Evolutionary conservation across 345 rosid genomes (phyloP).

Genomic region (rapeseed (Brassica napus)): DNA sequence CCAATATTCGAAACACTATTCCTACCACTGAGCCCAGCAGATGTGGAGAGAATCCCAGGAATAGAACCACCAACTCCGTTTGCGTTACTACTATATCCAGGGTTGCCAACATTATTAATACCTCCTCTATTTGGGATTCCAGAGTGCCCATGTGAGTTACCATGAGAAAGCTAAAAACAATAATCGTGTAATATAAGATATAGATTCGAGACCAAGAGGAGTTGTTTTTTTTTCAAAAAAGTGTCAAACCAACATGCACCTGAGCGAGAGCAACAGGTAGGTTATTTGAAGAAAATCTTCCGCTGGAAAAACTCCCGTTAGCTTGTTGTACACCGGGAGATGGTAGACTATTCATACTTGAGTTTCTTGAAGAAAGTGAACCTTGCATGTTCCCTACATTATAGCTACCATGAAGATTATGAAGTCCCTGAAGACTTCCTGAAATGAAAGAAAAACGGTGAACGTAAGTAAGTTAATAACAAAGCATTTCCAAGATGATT

Average conservation of each 20-base stretch:
- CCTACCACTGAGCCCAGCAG: slow-evolving; percentile 77
- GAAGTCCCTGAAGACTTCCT: slow-evolving; percentile 88
- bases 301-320: slow-evolving; percentile 80
- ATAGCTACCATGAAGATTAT: slow-evolving; percentile 85
- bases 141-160: slow-evolving; percentile 86
- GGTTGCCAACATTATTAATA: slow-evolving; percentile 77
- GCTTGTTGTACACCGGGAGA: slow-evolving; percentile 92
- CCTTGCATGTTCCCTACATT: slow-evolving; percentile 89
- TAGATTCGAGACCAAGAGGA: background rate
- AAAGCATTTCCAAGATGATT: slow-evolving; percentile 11
- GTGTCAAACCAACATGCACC: slow-evolving; percentile 48
- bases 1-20: slow-evolving; percentile 89
- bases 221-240: background rate
- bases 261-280: slow-evolving; percentile 92
- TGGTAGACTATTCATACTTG: slow-evolving; percentile 72
- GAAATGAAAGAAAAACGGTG: slow-evolving; percentile 25
- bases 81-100: slow-evolving; percentile 77
- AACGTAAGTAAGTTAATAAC: slow-evolving; percentile 21
- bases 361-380: slow-evolving; percentile 86
- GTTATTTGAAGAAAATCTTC: slow-evolving; percentile 83
- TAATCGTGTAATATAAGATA: slow-evolving; percentile 17
- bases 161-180: slow-evolving; percentile 77
- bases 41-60: slow-evolving; percentile 93
- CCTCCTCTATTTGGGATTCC: slow-evolving; percentile 94
- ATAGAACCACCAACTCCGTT: slow-evolving; percentile 93